phyloP scores from a whole-genome alignment of 2,329 filamentous ascomycete species.

The Zalaria sp. region DNA sequence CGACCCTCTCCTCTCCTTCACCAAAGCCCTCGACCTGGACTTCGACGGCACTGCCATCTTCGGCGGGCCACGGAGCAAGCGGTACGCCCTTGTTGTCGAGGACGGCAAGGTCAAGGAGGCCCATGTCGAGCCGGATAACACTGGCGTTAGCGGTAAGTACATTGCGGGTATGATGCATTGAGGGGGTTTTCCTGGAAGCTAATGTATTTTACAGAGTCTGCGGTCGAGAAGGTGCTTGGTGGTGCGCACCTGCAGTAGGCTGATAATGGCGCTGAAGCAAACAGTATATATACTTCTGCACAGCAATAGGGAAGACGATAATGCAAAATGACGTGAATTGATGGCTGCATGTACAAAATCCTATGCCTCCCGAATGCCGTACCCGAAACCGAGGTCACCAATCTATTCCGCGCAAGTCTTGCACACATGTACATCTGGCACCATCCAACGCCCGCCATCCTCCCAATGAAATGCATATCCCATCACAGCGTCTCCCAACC shows the following conservation, averaged over 20 bases:
- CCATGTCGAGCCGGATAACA: constrained; percentile 80
- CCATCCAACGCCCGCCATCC: no score
- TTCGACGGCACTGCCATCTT: constrained; percentile 74
- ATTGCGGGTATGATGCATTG: not conserved
- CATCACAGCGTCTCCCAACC: constrained; percentile 68
- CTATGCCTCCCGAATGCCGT: no score
- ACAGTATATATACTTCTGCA: no score
- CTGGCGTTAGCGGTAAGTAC: constrained; percentile 56
- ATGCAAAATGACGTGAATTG: no score
- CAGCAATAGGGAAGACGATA: no score
- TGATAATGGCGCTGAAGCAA: no score
- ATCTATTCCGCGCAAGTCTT: no score
- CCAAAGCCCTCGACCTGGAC: constrained; percentile 65
- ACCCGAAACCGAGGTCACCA: no score
- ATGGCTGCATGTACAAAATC: no score
- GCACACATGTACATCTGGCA: no score
- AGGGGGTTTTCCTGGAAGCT: not conserved
- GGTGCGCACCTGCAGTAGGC: not conserved
- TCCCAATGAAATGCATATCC: no score
- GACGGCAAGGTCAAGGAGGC: constrained; percentile 72
- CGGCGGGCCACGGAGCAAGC: constrained; percentile 69
- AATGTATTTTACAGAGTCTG: constrained; percentile 2
- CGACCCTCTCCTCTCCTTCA: constrained; percentile 68
- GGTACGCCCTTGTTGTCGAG: constrained; percentile 73
- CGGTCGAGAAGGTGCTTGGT: constrained; percentile 8